A percentile compares a stretch with the other conserved stretches of the same genome.
Conservation (phyloP, 2,329 filamentous ascomycete genomes). For the Monosporascus sp. region DNA sequence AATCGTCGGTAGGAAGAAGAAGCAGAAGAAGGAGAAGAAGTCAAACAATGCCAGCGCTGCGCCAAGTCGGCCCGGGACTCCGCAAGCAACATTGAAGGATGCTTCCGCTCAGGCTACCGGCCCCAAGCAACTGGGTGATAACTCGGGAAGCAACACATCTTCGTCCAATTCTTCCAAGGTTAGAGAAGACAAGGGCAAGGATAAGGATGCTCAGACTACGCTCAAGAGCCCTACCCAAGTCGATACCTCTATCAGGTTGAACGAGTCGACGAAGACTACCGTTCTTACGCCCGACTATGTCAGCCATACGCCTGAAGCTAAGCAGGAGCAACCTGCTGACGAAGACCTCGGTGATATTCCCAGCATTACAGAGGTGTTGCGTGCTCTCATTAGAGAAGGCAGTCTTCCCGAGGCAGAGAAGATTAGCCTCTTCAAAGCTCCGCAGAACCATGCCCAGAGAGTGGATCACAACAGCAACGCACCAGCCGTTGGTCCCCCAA, state of each 20-base stretch:
- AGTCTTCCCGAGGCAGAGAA: constrained; percentile 29
- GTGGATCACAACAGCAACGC: constrained; percentile 24
- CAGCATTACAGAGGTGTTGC: constrained; percentile 31
- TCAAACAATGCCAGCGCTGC: constrained; percentile 23
- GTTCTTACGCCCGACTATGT: constrained; percentile 31
- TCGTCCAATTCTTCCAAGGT: constrained; percentile 5
- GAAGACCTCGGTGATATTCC: constrained; percentile 28
- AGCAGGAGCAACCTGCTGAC: constrained; percentile 22
- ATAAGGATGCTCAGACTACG: constrained; percentile 18
- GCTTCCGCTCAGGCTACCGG: constrained; percentile 21
- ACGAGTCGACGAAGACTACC: constrained; percentile 31
- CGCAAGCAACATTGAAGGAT: constrained; percentile 26
- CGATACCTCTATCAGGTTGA: constrained; percentile 27
- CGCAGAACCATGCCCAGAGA: constrained; percentile 24
- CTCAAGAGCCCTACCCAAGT: constrained; percentile 22
- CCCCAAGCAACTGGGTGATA: constrained; percentile 17
- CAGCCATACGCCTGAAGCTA: constrained; percentile 19
- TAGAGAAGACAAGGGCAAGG: constrained; percentile 19
- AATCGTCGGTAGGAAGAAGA: constrained; percentile 76
- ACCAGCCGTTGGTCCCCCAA: constrained; percentile 29
- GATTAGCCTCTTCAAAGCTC: constrained; percentile 36
- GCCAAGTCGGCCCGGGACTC: constrained; percentile 25
- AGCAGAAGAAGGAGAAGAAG: constrained; percentile 70
- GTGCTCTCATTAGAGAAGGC: constrained; percentile 30
- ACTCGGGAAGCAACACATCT: constrained; percentile 2